Evolutionary conservation across 257 asterid genomes (phyloP).

Genomic region (Echites panduratus): DNA sequence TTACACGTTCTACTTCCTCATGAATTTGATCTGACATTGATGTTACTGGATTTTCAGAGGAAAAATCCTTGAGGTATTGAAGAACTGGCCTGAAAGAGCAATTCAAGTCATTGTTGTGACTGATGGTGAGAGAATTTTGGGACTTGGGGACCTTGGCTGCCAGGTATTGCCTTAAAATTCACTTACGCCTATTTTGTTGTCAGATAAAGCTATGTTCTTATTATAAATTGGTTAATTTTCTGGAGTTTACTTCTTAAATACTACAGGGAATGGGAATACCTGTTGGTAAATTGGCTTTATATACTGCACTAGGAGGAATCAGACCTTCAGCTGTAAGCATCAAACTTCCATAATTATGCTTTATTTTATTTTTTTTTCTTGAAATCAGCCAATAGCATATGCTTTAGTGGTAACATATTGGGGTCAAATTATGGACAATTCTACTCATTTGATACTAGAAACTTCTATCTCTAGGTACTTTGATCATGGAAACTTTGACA

Average conservation of each 20-base stretch:
- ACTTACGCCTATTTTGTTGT: background rate
- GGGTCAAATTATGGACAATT: background rate
- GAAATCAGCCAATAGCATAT: background rate
- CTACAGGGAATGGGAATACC: slow-evolving; percentile 96
- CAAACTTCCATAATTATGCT: background rate
- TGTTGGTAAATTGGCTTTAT: slow-evolving; percentile 86
- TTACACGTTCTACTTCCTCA: background rate
- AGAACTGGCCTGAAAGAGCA: slow-evolving; percentile 88
- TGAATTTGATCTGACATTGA: slow-evolving; percentile 14
- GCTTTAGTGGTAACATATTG: background rate
- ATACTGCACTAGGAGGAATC: slow-evolving; percentile 91
- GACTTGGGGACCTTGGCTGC: slow-evolving; percentile 95
- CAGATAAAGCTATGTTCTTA: background rate
- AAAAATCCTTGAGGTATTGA: slow-evolving; percentile 75
- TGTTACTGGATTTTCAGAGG: slow-evolving; percentile 43
- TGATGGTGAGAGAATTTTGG: slow-evolving; percentile 94
- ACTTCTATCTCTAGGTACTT: background rate
- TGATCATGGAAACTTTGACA: background rate
- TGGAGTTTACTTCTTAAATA: slow-evolving; percentile 15
- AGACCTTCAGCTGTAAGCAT: slow-evolving; percentile 82
- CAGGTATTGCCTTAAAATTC: slow-evolving; percentile 40
- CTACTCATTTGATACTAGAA: background rate
- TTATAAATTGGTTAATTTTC: background rate
- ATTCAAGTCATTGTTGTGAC: slow-evolving; percentile 93
- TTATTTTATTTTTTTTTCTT: background rate